Evolutionary conservation across 805 yeast species (phyloP).

Genomic region (Candida andamanensis): DNA sequence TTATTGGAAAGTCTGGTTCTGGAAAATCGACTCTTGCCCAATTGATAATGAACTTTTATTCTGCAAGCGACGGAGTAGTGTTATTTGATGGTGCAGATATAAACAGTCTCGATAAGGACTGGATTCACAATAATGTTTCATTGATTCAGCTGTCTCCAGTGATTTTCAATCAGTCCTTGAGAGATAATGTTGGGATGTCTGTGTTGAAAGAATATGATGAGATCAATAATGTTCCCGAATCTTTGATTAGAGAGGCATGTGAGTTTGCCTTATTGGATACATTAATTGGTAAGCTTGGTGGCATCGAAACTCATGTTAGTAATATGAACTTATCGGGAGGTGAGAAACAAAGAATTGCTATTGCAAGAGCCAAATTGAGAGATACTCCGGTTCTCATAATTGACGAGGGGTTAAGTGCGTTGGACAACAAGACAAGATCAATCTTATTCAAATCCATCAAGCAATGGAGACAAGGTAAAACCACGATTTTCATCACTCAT

Average conservation of each 20-base stretch:
- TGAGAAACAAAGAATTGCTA: conserved; percentile 74
- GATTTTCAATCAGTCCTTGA: conserved; percentile 59
- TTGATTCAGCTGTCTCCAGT: conserved; percentile 69
- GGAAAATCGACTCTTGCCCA: conserved; percentile 84
- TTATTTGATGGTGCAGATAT: conserved; percentile 51
- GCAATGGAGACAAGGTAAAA: conserved; percentile 57
- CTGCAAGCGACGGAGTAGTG: conserved; percentile 48
- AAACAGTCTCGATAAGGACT: conserved; percentile 34
- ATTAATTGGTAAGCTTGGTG: conserved; percentile 29
- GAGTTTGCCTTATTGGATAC: conserved; percentile 49
- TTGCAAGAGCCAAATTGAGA: conserved; percentile 77
- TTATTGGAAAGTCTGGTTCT: conserved; percentile 87
- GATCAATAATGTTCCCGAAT: conserved; percentile 15
- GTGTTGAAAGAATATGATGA: conserved; percentile 16
- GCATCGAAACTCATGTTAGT: conserved; percentile 49
- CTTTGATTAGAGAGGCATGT: conserved; percentile 37
- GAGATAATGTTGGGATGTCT: conserved; percentile 60
- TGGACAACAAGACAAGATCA: conserved; percentile 52
- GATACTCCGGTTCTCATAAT: conserved; percentile 71
- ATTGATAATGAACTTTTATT: conserved; percentile 58
- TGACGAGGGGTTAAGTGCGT: conserved; percentile 84
- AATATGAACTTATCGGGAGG: conserved; percentile 72
- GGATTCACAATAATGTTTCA: conserved; percentile 62
- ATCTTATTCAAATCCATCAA: conserved; percentile 47
- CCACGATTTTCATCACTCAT: conserved; percentile 83